These are phyloP conservation scores for Xanthoparmelia taractica DNA, from an alignment of 495 filamentous ascomycete species.

Conservation along the genomic window DNA sequence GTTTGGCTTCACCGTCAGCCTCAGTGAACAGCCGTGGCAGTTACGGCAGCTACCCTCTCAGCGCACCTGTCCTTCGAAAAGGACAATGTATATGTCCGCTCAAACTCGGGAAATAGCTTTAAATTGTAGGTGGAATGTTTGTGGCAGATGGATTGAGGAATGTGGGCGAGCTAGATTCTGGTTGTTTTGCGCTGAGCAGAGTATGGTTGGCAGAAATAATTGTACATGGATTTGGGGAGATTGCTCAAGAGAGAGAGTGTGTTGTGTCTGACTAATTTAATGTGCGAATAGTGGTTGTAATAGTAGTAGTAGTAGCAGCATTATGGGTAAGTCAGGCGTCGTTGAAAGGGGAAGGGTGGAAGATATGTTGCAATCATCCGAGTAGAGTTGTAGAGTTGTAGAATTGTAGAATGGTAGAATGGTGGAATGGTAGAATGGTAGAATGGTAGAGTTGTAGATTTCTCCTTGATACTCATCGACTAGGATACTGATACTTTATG, in stretches of 20 bases:
- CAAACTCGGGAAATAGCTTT: too few relatives aligned
- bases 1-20: conserved; percentile 8
- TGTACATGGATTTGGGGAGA: not conserved
- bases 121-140: conserved; percentile 7
- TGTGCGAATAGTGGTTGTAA: too few relatives aligned
- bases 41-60: conserved; percentile 8
- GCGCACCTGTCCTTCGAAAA: conserved; percentile 24
- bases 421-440: conserved; percentile 1
- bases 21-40: not conserved
- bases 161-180: not conserved
- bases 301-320: too few relatives aligned
- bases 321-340: too few relatives aligned
- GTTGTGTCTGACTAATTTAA: too few relatives aligned
- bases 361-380: too few relatives aligned
- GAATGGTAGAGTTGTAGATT: not conserved
- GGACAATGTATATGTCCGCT: conserved; percentile 22
- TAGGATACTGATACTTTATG: too few relatives aligned
- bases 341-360: too few relatives aligned
- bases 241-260: too few relatives aligned
- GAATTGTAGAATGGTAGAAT: conserved; percentile 4
- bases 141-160: not conserved
- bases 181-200: not conserved
- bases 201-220: not conserved
- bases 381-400: too few relatives aligned
- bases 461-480: conserved; percentile 12